Conservation (phyloP, 768 basidiomycete genomes). For the Russula virescens region DNA sequence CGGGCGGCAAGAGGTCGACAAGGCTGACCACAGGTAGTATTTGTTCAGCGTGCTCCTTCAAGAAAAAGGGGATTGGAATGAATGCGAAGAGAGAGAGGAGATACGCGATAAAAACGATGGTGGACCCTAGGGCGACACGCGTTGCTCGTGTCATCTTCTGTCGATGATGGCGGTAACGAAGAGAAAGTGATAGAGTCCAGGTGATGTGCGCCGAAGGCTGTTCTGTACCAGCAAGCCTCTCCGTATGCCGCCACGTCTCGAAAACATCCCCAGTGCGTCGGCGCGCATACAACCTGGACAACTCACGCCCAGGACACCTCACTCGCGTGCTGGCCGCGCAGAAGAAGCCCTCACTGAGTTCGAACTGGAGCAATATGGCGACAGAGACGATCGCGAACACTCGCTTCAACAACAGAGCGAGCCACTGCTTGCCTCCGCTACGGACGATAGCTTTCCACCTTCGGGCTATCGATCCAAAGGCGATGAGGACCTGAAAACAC, state of each 20-base stretch:
- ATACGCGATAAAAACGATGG: slow-evolving; percentile 45
- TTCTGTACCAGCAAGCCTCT: background rate
- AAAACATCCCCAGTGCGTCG: slow-evolving; percentile 7
- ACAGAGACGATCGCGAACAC: slow-evolving; percentile 37
- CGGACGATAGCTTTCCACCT: slow-evolving; percentile 32
- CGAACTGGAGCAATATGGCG: slow-evolving; percentile 42
- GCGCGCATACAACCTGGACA: slow-evolving; percentile 14
- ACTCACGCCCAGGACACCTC: slow-evolving; percentile 57
- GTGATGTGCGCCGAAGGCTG: background rate
- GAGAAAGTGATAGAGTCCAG: background rate
- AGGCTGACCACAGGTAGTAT: slow-evolving; percentile 56
- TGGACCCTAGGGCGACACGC: slow-evolving; percentile 43
- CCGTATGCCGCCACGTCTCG: slow-evolving; percentile 21
- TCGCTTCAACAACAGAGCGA: slow-evolving; percentile 32
- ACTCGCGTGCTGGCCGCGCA: slow-evolving; percentile 51
- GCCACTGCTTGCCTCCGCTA: slow-evolving; percentile 45
- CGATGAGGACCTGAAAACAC: slow-evolving; percentile 33
- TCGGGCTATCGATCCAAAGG: slow-evolving; percentile 38
- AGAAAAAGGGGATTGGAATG: slow-evolving; percentile 50
- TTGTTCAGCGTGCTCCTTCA: slow-evolving; percentile 39
- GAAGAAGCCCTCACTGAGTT: slow-evolving; percentile 48
- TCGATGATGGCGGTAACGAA: slow-evolving; percentile 11
- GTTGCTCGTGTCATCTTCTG: slow-evolving; percentile 57
- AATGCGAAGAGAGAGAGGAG: slow-evolving; percentile 50
- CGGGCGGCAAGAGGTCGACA: background rate